Percentiles rank a stretch among this genome's conserved stretches.
phyloP scores from a whole-genome alignment of 345 rosid species.

The Carallia pectinifolia region DNA sequence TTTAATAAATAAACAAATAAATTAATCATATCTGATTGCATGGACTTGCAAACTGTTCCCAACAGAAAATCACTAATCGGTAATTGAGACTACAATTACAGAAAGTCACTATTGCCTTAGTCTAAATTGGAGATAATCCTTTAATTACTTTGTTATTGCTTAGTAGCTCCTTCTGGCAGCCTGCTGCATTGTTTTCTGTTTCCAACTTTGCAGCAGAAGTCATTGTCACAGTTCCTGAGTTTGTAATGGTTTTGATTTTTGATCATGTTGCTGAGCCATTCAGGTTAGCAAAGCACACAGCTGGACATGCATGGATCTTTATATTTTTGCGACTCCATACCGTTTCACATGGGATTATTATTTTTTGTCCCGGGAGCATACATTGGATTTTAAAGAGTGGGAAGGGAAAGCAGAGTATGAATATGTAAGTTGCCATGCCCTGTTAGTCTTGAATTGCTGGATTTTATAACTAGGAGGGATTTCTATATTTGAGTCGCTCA shows the following conservation, averaged over 20 bases:
- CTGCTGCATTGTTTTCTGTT: background rate
- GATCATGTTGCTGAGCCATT: slow-evolving; percentile 13
- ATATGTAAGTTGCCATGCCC: slow-evolving; percentile 52
- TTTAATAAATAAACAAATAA: too few relatives aligned
- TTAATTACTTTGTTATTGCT: background rate
- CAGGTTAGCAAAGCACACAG: slow-evolving; percentile 85
- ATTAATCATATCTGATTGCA: background rate
- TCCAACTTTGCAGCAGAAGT: background rate
- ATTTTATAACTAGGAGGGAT: slow-evolving; percentile 8
- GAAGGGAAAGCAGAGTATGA: slow-evolving; percentile 84
- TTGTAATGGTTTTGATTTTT: slow-evolving; percentile 12
- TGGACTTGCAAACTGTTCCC: too few relatives aligned
- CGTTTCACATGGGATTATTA: slow-evolving; percentile 97
- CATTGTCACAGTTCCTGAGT: slow-evolving; percentile 6
- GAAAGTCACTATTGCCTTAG: too few relatives aligned
- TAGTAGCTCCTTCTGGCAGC: background rate
- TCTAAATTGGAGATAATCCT: too few relatives aligned
- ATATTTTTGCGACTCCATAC: slow-evolving; percentile 92
- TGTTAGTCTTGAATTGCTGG: background rate
- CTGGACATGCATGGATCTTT: slow-evolving; percentile 97
- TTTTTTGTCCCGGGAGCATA: slow-evolving; percentile 76
- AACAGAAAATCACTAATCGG: background rate
- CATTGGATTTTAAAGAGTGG: slow-evolving; percentile 76
- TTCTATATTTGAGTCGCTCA: slow-evolving; percentile 6
- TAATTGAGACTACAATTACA: background rate